Evolutionary conservation across 192 early-diverging fungal genomes (phyloP).

Genomic region (Coemansia guatemalensis): DNA sequence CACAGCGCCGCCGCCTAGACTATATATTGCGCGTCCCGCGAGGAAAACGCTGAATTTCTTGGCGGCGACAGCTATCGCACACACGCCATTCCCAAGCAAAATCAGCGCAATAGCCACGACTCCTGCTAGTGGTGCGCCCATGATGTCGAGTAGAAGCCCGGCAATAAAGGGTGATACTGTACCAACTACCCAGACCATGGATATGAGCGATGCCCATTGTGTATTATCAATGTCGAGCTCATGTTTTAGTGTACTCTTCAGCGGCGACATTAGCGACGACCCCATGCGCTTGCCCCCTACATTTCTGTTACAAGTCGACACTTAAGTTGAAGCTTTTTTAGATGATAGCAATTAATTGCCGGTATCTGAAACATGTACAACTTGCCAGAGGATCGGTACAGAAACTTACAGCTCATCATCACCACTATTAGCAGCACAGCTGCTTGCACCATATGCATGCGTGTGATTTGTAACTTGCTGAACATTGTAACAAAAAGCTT

Average conservation of each 20-base stretch:
- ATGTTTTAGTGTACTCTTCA: slow-evolving; percentile 54
- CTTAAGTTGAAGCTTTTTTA: not conserved
- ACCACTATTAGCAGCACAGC: slow-evolving; percentile 48
- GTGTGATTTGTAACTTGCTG: slow-evolving; percentile 24
- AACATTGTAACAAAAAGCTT: not conserved
- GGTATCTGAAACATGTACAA: not conserved
- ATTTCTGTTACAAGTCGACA: not conserved
- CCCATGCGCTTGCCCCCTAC: slow-evolving; percentile 55
- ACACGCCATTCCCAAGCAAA: slow-evolving; percentile 42
- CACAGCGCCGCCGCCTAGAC: slow-evolving; percentile 50
- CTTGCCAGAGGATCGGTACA: not conserved
- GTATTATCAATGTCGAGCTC: slow-evolving; percentile 56
- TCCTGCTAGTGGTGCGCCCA: slow-evolving; percentile 51
- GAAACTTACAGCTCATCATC: slow-evolving; percentile 52
- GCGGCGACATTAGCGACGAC: slow-evolving; percentile 48
- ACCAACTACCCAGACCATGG: slow-evolving; percentile 54
- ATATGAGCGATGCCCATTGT: slow-evolving; percentile 53
- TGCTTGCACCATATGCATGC: slow-evolving; percentile 46
- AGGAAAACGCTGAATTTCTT: slow-evolving; percentile 39
- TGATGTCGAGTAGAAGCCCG: slow-evolving; percentile 55
- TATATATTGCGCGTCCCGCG: slow-evolving; percentile 51
- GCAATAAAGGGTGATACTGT: slow-evolving; percentile 53
- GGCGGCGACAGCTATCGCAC: slow-evolving; percentile 39
- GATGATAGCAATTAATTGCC: not conserved
- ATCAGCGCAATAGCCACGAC: slow-evolving; percentile 41